phyloP scores from a whole-genome alignment of 148 eudicot species.

The Camellia lanceoleosa region DNA sequence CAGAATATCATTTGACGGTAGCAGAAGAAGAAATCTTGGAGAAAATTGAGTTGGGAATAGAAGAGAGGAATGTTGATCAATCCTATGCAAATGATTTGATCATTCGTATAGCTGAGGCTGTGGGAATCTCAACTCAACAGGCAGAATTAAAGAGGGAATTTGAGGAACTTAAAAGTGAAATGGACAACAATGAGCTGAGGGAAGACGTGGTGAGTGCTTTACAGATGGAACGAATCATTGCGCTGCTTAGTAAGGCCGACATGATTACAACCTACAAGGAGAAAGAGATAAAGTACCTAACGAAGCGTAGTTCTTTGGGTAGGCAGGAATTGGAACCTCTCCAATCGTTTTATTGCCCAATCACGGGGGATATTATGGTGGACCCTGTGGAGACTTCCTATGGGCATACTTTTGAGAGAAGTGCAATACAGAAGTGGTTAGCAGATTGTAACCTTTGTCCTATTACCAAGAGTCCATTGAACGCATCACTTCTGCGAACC shows the following conservation, averaged over 20 bases:
- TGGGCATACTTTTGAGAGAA: slow-evolving; percentile 15
- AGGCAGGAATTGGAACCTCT: slow-evolving; percentile 18
- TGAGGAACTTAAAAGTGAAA: slow-evolving; percentile 2
- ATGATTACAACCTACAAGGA: slow-evolving; percentile 9
- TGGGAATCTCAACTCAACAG: slow-evolving; percentile 15
- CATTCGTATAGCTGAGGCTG: slow-evolving; percentile 7
- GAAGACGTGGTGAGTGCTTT: slow-evolving; percentile 5
- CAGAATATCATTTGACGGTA: background rate
- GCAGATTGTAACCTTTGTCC: slow-evolving; percentile 12
- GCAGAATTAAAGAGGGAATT: slow-evolving; percentile 12
- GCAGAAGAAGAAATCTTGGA: slow-evolving; percentile 14
- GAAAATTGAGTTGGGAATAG: slow-evolving; percentile 15
- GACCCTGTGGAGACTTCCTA: slow-evolving; percentile 18
- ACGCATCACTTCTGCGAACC: background rate
- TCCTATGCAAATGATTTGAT: slow-evolving; percentile 15
- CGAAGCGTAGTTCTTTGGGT: slow-evolving; percentile 12
- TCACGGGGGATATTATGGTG: slow-evolving; percentile 18
- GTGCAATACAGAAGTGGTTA: slow-evolving; percentile 21
- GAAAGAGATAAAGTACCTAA: slow-evolving; percentile 15
- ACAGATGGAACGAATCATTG: slow-evolving; percentile 11
- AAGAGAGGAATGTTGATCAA: slow-evolving; percentile 17
- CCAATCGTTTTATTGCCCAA: slow-evolving; percentile 21
- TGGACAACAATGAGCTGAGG: slow-evolving; percentile 6
- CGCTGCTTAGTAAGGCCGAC: slow-evolving; percentile 8
- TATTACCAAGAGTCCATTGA: slow-evolving; percentile 10